Percentiles rank a stretch among this genome's conserved stretches.
These are phyloP conservation scores for Limonium bicolor DNA, from an alignment of 148 eudicot species.

Conservation along the genomic window DNA sequence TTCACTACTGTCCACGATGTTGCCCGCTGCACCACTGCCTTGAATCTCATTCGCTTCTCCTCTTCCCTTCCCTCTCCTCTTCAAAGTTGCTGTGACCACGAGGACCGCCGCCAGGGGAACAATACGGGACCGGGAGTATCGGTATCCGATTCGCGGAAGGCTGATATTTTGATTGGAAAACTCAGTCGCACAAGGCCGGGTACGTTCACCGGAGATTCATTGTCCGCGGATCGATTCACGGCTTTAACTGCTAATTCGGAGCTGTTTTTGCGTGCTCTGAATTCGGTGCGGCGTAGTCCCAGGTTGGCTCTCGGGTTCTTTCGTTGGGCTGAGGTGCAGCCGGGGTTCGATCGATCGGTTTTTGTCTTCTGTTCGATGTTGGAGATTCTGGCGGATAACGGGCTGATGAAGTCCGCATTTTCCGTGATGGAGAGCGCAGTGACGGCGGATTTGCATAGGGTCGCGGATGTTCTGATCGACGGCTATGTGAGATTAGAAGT, in stretches of 20 bases:
- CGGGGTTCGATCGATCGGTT: conserved; percentile 23
- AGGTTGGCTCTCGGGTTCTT: conserved; percentile 25
- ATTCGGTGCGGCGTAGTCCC: conserved; percentile 17
- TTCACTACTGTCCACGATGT: background rate
- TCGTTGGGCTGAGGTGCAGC: conserved; percentile 31
- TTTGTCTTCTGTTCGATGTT: conserved; percentile 26
- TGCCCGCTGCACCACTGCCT: background rate
- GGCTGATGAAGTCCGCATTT: conserved; percentile 21
- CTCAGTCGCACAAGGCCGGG: conserved; percentile 16
- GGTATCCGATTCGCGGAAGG: conserved; percentile 2
- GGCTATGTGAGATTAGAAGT: conserved; percentile 22
- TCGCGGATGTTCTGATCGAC: conserved; percentile 31
- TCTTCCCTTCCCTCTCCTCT: conserved; percentile 16
- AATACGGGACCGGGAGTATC: background rate
- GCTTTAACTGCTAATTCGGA: conserved; percentile 20
- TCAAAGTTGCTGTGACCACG: conserved; percentile 3
- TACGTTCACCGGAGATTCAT: conserved; percentile 9
- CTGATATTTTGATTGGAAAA: conserved; percentile 15
- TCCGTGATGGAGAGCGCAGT: conserved; percentile 32
- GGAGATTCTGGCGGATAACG: conserved; percentile 24
- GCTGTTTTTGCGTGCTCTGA: conserved; percentile 22
- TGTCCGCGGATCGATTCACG: conserved; percentile 13
- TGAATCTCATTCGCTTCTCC: conserved; percentile 10
- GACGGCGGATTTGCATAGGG: conserved; percentile 10
- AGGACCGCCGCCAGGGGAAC: conserved; percentile 4